These are phyloP conservation scores for Paramecium pentaurelia DNA, from an alignment of 73 alveolate genomes.

Conservation along the genomic window DNA sequence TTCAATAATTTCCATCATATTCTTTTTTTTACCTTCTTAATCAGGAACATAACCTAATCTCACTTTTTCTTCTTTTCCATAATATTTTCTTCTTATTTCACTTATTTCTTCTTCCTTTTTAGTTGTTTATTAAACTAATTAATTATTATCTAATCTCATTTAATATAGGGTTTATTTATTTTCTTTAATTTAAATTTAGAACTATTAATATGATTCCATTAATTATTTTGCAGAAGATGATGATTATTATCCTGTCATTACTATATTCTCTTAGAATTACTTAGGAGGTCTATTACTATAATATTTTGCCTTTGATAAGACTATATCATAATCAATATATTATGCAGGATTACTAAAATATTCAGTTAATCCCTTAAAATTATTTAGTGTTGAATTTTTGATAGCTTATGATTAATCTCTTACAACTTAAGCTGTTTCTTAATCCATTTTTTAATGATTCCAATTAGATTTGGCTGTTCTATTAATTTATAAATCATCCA, in stretches of 20 bases:
- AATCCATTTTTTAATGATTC: slow-evolving; percentile 39
- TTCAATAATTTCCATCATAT: slow-evolving; percentile 17
- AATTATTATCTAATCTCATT: slow-evolving; percentile 33
- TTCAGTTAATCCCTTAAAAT: slow-evolving; percentile 45
- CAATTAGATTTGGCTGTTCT: not conserved
- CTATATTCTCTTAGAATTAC: not conserved
- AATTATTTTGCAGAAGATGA: not conserved
- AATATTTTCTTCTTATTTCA: slow-evolving; percentile 22
- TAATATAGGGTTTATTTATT: not conserved
- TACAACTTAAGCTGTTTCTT: slow-evolving; percentile 18
- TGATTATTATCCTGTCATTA: not conserved
- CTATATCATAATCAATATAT: slow-evolving; percentile 42
- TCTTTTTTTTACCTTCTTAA: not conserved
- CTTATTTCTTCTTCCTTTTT: slow-evolving; percentile 27
- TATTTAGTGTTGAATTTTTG: not conserved
- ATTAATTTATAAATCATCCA: slow-evolving; percentile 14
- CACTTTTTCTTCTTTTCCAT: not conserved
- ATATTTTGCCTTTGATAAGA: slow-evolving; percentile 8
- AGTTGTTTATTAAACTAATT: not conserved
- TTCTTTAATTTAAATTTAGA: not conserved
- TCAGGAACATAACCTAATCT: slow-evolving; percentile 43
- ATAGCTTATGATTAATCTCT: slow-evolving; percentile 34
- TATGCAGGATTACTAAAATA: slow-evolving; percentile 40
- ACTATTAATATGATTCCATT: not conserved
- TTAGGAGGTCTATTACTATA: slow-evolving; percentile 25